These are phyloP conservation scores for Tetrahymena malaccensis DNA, from an alignment of 73 alveolate genomes.

Conservation along the genomic window DNA sequence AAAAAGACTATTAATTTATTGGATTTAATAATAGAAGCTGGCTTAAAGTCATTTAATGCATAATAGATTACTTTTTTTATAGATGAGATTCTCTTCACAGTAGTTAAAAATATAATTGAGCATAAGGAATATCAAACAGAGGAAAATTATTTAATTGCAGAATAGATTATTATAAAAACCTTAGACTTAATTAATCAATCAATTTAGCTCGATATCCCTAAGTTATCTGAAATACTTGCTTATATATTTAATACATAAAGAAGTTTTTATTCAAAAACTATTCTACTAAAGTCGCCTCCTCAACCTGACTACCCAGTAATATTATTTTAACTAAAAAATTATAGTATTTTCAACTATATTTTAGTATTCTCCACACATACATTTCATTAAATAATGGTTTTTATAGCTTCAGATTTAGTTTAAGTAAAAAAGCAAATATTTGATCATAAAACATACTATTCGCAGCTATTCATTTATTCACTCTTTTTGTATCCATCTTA, in stretches of 20 bases:
- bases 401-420: not conserved
- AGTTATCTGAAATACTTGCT: not conserved
- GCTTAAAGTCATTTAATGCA: not conserved
- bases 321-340: not conserved
- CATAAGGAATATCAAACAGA: not conserved
- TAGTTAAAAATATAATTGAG: not conserved
- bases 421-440: too few relatives aligned
- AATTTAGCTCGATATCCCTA: not conserved
- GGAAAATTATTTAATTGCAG: not conserved
- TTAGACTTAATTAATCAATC: not conserved
- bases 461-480: too few relatives aligned
- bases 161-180: not conserved
- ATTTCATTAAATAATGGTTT: not conserved
- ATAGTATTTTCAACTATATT: not conserved
- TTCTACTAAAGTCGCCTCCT: not conserved
- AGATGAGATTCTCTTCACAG: not conserved
- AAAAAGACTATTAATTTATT: not conserved
- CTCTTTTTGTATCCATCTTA: too few relatives aligned
- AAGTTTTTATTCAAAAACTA: not conserved
- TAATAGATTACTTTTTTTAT: not conserved
- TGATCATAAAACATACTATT: too few relatives aligned
- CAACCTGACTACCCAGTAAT: not conserved
- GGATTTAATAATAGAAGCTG: not conserved
- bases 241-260: not conserved
- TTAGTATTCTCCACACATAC: not conserved